Conservation (phyloP, 176 grass and related monocot genomes). For the Juncus effusus region DNA sequence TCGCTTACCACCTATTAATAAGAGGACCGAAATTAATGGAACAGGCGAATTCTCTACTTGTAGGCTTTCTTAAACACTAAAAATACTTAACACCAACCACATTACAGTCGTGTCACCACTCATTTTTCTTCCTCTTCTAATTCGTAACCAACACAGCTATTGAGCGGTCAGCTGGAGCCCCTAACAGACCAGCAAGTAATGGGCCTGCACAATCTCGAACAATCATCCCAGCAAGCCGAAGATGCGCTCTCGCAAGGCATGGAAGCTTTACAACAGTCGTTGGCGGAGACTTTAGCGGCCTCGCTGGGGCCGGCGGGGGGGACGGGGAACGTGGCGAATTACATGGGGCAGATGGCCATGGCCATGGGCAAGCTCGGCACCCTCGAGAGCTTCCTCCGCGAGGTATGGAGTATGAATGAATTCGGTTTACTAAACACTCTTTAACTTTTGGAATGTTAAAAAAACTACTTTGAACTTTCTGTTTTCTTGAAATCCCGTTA, state of each 20-base stretch:
- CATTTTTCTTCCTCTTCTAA: background rate
- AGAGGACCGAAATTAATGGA: too few species aligned
- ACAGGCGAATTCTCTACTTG: too few species aligned
- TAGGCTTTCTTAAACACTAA: too few species aligned
- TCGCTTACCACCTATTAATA: too few species aligned
- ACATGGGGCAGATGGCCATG: constrained; percentile 99
- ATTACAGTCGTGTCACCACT: background rate
- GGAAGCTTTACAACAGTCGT: constrained; percentile 89
- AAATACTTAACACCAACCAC: too few species aligned
- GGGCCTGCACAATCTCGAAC: constrained; percentile 72
- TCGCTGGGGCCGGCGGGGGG: constrained; percentile 73
- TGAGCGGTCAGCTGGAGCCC: constrained; percentile 81
- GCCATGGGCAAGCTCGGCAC: constrained; percentile 97
- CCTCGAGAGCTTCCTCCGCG: constrained; percentile 91
- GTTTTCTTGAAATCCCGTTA: too few species aligned
- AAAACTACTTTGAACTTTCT: too few species aligned
- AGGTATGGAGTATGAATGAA: constrained; percentile 34
- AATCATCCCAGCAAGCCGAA: constrained; percentile 93
- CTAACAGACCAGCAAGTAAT: constrained; percentile 80
- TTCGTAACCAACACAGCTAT: constrained; percentile 43
- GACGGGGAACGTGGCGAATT: constrained; percentile 86
- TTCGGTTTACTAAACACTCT: too few species aligned
- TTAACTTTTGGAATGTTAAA: too few species aligned
- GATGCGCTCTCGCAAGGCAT: constrained; percentile 96
- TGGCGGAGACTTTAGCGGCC: constrained; percentile 85